Conservation (phyloP, 768 basidiomycete species). For the Dictyophora rubrovolvata region DNA sequence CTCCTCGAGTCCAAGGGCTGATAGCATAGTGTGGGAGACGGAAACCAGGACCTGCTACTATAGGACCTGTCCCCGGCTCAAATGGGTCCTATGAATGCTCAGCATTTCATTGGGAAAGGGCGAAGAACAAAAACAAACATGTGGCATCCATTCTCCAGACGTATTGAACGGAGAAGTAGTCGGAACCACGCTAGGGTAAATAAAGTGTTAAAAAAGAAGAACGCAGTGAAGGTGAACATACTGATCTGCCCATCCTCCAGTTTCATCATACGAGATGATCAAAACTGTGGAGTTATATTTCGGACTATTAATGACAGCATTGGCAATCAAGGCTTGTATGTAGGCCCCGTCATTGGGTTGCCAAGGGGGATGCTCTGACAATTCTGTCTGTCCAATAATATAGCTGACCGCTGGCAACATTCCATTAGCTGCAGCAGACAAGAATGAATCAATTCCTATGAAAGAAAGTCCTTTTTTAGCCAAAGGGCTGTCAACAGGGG, state of each 20-base stretch:
- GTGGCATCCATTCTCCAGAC: constrained; percentile 10
- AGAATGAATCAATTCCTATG: constrained; percentile 8
- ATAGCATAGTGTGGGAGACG: constrained; percentile 12
- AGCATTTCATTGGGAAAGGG: neutral
- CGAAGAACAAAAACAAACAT: neutral
- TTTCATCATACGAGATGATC: constrained; percentile 12
- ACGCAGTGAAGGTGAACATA: neutral
- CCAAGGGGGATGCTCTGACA: constrained; percentile 11
- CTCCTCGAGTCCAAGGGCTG: constrained; percentile 12
- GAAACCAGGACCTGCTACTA: constrained; percentile 11
- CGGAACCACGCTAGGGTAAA: constrained; percentile 2
- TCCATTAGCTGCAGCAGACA: constrained; percentile 5
- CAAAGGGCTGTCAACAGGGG: neutral
- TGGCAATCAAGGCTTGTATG: constrained; percentile 5
- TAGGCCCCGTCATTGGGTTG: constrained; percentile 5
- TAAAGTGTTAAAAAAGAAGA: neutral
- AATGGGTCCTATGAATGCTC: constrained; percentile 1
- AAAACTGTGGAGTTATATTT: constrained; percentile 9
- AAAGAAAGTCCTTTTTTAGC: constrained; percentile 8
- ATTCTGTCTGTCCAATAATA: constrained; percentile 9
- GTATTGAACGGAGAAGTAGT: constrained; percentile 4
- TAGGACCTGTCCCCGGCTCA: neutral
- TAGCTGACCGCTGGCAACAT: constrained; percentile 10
- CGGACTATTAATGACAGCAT: constrained; percentile 10
- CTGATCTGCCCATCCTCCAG: constrained; percentile 12